Percentiles rank a stretch among this genome's conserved stretches.
Conservation (phyloP, 176 grass and related monocot genomes). For the Aegilops speltoides region DNA sequence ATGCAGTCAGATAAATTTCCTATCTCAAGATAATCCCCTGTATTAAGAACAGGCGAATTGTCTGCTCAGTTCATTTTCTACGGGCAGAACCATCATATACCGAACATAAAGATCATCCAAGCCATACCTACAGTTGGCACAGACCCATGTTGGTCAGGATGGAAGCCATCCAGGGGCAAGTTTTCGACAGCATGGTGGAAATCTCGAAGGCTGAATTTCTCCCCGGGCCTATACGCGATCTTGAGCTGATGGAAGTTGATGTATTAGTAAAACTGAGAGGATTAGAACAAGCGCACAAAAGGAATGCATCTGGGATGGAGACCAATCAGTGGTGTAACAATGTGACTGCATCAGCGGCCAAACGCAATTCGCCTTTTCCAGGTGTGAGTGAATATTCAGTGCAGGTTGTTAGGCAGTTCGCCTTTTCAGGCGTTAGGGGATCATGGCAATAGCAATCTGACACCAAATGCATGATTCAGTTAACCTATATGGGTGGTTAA, state of each 20-base stretch:
- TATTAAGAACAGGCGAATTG: constrained; percentile 11
- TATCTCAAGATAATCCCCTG: neutral
- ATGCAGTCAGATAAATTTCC: constrained; percentile 6
- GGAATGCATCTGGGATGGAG: neutral
- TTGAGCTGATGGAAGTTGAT: constrained; percentile 62
- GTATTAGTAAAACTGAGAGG: neutral
- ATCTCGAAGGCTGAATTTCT: constrained; percentile 77
- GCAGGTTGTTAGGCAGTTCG: neutral
- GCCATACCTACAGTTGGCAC: constrained; percentile 30
- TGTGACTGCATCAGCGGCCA: neutral
- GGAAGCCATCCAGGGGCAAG: constrained; percentile 58
- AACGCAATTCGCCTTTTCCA: neutral
- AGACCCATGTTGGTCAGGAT: constrained; percentile 33
- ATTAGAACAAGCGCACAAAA: neutral
- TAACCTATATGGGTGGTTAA: neutral
- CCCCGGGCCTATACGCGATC: constrained; percentile 66
- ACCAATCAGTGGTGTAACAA: neutral
- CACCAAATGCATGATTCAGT: neutral
- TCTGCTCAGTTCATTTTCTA: neutral
- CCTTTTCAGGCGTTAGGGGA: neutral
- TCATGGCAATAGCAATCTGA: neutral
- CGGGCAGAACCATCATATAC: neutral
- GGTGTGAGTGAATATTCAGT: neutral
- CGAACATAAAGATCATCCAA: constrained; percentile 38
- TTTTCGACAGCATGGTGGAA: constrained; percentile 87